Evolutionary conservation across 2,329 filamentous ascomycete species (phyloP).

Genomic region (Hortaea sp.): DNA sequence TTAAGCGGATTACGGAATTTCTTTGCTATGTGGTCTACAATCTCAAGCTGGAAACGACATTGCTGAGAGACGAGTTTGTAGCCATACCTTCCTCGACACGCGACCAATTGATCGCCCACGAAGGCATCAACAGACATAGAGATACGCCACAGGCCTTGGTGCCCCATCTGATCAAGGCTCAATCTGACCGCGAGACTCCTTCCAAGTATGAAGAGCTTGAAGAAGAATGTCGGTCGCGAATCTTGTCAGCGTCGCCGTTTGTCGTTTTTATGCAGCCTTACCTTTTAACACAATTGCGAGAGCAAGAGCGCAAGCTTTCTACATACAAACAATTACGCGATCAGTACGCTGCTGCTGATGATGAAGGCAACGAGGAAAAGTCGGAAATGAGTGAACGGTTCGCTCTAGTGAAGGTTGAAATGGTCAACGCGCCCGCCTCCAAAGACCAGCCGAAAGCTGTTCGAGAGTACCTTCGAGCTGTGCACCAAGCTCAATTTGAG

Average conservation of each 20-base stretch:
- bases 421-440: conserved; percentile 81
- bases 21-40: conserved; percentile 99
- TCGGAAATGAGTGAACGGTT: conserved; percentile 46
- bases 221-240: conserved; percentile 81
- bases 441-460: conserved; percentile 79
- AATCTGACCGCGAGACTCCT: conserved; percentile 40
- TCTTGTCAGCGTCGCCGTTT: conserved; percentile 90
- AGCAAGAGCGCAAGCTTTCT: conserved; percentile 75
- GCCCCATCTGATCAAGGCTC: conserved; percentile 4
- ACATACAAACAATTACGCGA: conserved; percentile 77
- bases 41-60: conserved; percentile 83
- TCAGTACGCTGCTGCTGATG: conserved; percentile 42
- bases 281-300: conserved; percentile 79
- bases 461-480: conserved; percentile 85
- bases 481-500: conserved; percentile 94
- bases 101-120: conserved; percentile 29
- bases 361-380: conserved; percentile 27
- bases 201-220: conserved; percentile 95
- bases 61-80: conserved; percentile 88
- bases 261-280: conserved; percentile 94
- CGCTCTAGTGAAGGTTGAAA: conserved; percentile 84
- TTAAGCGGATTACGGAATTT: conserved; percentile 93
- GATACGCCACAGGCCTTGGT: conserved; percentile 1
- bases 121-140: conserved; percentile 5
- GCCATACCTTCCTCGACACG: conserved; percentile 53